Conservation (phyloP, 2,329 filamentous ascomycete genomes). For the Cercospora janseana region DNA sequence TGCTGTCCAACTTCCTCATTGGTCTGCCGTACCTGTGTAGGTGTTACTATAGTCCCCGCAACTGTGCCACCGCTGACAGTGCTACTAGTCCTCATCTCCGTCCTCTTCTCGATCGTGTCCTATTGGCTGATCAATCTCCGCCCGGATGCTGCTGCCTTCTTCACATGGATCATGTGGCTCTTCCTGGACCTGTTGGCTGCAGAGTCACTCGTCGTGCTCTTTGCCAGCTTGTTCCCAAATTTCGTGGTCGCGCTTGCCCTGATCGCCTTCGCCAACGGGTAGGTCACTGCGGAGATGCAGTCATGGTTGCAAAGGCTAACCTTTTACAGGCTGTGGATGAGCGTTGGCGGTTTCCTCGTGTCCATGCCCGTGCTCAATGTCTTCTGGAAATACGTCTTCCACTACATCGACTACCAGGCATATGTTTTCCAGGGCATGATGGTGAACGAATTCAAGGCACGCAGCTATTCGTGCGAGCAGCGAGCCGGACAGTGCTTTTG, state of each 20-base stretch:
- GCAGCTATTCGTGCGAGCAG: slow-evolving; percentile 59
- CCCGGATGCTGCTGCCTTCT: slow-evolving; percentile 64
- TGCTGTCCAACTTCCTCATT: slow-evolving; percentile 77
- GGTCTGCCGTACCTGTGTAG: slow-evolving; percentile 71
- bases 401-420: slow-evolving; percentile 82
- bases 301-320: slow-evolving; percentile 5
- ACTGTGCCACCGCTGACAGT: slow-evolving; percentile 23
- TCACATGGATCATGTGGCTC: slow-evolving; percentile 76
- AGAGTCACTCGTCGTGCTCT: slow-evolving; percentile 76
- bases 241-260: slow-evolving; percentile 78
- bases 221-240: slow-evolving; percentile 69
- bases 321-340: slow-evolving; percentile 68
- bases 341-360: slow-evolving; percentile 78
- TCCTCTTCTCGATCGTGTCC: slow-evolving; percentile 70
- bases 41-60: not conserved
- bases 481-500: slow-evolving; percentile 55
- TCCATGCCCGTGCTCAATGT: slow-evolving; percentile 68
- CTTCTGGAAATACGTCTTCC: slow-evolving; percentile 84
- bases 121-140: slow-evolving; percentile 80
- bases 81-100: slow-evolving; percentile 60
- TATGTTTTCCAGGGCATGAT: slow-evolving; percentile 93
- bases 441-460: slow-evolving; percentile 75
- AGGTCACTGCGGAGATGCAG: not conserved
- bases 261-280: slow-evolving; percentile 79
- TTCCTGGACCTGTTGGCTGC: slow-evolving; percentile 81